These are phyloP conservation scores for Rubus parviflorus DNA, from an alignment of 306 rosid genomes.

Conservation along the genomic window DNA sequence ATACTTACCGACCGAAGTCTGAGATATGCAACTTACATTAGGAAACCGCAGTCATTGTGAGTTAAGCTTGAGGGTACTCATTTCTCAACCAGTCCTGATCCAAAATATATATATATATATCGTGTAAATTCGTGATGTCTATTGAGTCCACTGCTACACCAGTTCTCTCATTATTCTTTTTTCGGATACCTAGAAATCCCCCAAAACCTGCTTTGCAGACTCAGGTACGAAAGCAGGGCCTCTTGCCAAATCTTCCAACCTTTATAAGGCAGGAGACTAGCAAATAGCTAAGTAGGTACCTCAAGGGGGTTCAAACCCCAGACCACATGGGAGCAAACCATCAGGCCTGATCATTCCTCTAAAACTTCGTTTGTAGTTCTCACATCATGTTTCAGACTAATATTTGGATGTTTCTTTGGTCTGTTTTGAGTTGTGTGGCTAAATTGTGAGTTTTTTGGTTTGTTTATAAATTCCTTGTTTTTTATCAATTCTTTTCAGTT, in stretches of 20 bases:
- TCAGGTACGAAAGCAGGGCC: not conserved
- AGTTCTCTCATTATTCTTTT: not conserved
- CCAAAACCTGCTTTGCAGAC: not conserved
- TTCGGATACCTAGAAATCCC: not conserved
- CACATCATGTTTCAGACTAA: not conserved
- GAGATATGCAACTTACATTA: too few species aligned
- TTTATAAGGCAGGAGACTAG: too few species aligned
- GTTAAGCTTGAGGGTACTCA: not conserved
- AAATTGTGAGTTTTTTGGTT: not conserved
- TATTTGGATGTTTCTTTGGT: not conserved
- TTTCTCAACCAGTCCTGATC: not conserved
- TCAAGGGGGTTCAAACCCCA: not conserved
- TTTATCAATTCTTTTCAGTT: not conserved
- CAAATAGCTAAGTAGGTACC: not conserved
- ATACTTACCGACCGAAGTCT: too few species aligned
- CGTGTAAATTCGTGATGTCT: not conserved
- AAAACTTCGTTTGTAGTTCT: not conserved
- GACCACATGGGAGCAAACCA: not conserved
- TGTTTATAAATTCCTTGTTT: not conserved
- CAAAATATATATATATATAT: too few species aligned
- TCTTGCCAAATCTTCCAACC: not conserved
- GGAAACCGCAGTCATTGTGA: not conserved
- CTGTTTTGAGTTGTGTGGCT: not conserved
- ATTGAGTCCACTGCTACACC: not conserved
- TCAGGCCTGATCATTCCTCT: not conserved